Percentiles rank a stretch among this genome's conserved stretches.
These are phyloP conservation scores for Fusarium nygamai DNA, from an alignment of 2,329 filamentous ascomycete genomes.

Conservation along the genomic window DNA sequence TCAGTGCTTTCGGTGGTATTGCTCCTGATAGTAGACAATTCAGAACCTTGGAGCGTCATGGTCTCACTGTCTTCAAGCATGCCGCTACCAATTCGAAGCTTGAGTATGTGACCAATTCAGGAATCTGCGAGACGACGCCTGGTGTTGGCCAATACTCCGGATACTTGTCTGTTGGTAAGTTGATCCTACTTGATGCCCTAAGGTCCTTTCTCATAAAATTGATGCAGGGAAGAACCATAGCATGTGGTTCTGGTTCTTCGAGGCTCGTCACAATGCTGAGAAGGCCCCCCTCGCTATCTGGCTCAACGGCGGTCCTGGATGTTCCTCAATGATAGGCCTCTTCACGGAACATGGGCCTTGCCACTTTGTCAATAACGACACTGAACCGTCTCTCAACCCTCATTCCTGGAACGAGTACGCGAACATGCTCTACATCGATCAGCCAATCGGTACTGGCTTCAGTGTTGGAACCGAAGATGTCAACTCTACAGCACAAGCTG, in stretches of 20 bases:
- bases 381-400: conserved; percentile 58
- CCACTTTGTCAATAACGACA: conserved; percentile 62
- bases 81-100: conserved; percentile 34
- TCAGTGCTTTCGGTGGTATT: conserved; percentile 30
- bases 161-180: conserved; percentile 67
- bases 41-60: conserved; percentile 16
- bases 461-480: conserved; percentile 41
- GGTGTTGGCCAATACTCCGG: conserved; percentile 73
- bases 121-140: conserved; percentile 63
- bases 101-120: conserved; percentile 47
- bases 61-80: conserved; percentile 29
- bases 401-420: conserved; percentile 71
- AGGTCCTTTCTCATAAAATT: conserved; percentile 35
- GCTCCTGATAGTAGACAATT: conserved; percentile 33
- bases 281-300: conserved; percentile 65
- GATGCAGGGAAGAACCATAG: conserved; percentile 38
- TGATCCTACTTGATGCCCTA: background rate
- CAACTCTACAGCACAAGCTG: conserved; percentile 46
- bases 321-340: conserved; percentile 52
- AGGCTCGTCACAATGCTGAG: conserved; percentile 53
- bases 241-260: conserved; percentile 61
- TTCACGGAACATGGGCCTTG: conserved; percentile 82
- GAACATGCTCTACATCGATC: conserved; percentile 77
- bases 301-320: conserved; percentile 53
- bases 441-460: conserved; percentile 56